Evolutionary conservation across 176 grass and related monocot species (phyloP).

Genomic region (Thinopyrum elongatum): DNA sequence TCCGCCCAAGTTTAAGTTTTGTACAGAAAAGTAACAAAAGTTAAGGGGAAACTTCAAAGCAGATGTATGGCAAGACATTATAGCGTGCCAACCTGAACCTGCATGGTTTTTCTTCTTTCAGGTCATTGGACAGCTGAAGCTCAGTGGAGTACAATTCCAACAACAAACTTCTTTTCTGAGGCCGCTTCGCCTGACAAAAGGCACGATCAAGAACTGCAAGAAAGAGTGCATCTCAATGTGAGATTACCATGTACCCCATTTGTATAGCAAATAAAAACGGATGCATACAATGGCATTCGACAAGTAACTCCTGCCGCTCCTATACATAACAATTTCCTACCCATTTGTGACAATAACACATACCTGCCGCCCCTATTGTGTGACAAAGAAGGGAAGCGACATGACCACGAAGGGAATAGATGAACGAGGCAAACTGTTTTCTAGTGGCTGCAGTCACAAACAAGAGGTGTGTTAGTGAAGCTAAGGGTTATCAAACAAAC

Average conservation of each 20-base stretch:
- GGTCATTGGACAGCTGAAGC: conserved; percentile 84
- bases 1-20: not conserved
- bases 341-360: not conserved
- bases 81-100: not conserved
- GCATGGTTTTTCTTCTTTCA: conserved; percentile 55
- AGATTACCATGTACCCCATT: not conserved
- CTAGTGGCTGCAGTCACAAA: conserved; percentile 54
- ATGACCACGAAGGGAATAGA: conserved; percentile 80
- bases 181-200: conserved; percentile 52
- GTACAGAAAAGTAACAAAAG: not conserved
- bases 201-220: conserved; percentile 78
- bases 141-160: conserved; percentile 92
- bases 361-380: conserved; percentile 70
- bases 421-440: conserved; percentile 77
- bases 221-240: conserved; percentile 21
- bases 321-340: not conserved
- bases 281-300: not conserved
- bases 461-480: conserved; percentile 29
- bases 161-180: conserved; percentile 75
- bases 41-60: not conserved
- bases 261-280: not conserved
- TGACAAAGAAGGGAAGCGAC: conserved; percentile 75
- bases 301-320: not conserved
- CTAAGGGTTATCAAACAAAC: not conserved
- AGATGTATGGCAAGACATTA: not conserved